Base-by-base conservation (phyloP, 257 asterid genomes). In the Solanum chiquidenum region DNA sequence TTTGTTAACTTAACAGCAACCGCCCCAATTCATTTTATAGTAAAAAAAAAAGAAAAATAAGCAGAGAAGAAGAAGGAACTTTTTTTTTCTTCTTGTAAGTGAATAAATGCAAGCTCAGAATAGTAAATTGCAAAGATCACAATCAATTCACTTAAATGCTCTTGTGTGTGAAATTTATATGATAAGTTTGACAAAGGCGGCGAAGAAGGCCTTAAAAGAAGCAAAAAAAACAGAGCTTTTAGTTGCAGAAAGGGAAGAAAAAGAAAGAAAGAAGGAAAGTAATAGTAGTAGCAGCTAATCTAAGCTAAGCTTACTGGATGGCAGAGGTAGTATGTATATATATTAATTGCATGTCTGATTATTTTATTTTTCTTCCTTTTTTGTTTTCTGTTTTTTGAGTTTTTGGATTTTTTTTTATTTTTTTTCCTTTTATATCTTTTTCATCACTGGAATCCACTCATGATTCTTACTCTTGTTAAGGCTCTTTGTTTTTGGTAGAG, bases 371-470 rank as follows among this genome's bases (percentile, higher is more conserved):
- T 21, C 14, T 16, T 33, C 1, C 9, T 14, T 11, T 71, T 82
- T 42, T 69, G 84, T 14, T 11, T 71, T 82, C 34, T 69, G 84
- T n/a, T 38, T 21, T 4, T 76, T 86, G 72, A 16, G 73, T 21
- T 88, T 74, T 87, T 85, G 85, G 86, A 66, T 6, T 75, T 16
- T 75, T 16, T 49, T 88, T 83, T 87, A 52, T 82, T 29, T 14
- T 18, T 71, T 33, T 72, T 33, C 86, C 88, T 60, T 83, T 85
- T 82, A 84, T 16, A 83, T 35, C 52, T 49, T 83, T 14, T 83
- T 87, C 76, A 87, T 88, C 86, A 86, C 90, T 87, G 91, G 88
- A 83, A 66, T 91, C 90, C 93, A 91, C 91, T 90, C 11, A 16
- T 80, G 88, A 86, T 88, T 87, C 90, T 71, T 88, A 88, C 89